Percentiles rank a stretch among this genome's conserved stretches.
phyloP scores from a whole-genome alignment of 225 moss, liverwort and hornwort genomes.

The Thuidium tamariscinum region DNA sequence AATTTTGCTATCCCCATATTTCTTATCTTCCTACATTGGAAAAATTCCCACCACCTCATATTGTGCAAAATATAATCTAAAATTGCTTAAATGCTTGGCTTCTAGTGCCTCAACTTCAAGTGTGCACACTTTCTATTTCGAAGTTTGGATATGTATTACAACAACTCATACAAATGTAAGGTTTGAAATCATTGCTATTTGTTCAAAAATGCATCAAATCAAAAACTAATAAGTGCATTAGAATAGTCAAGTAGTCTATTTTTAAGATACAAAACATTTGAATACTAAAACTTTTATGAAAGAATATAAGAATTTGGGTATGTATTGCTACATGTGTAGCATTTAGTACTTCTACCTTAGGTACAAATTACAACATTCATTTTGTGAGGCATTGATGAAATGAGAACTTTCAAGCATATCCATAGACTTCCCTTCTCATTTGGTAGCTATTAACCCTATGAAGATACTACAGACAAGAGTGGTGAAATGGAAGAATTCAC shows the following conservation, averaged over 20 bases:
- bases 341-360: neutral
- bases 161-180: neutral
- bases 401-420: neutral
- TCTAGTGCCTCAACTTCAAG: no score
- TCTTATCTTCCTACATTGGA: no score
- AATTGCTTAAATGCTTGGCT: no score
- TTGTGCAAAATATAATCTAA: no score
- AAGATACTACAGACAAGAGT: no score
- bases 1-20: no score
- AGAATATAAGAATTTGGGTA: neutral
- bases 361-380: neutral
- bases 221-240: neutral
- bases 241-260: neutral
- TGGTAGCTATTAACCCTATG: no score
- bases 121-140: neutral
- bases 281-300: fast-evolving
- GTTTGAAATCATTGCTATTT: neutral
- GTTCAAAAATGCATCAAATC: neutral
- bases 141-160: neutral
- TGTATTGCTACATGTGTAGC: neutral
- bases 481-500: no score
- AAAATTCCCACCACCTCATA: no score
- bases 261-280: neutral
- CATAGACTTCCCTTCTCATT: no score
- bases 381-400: neutral